Percentiles rank a stretch among this genome's conserved stretches.
These are phyloP conservation scores for Trichoderma sp. DNA, from an alignment of 2,329 filamentous ascomycete species.

Conservation along the genomic window DNA sequence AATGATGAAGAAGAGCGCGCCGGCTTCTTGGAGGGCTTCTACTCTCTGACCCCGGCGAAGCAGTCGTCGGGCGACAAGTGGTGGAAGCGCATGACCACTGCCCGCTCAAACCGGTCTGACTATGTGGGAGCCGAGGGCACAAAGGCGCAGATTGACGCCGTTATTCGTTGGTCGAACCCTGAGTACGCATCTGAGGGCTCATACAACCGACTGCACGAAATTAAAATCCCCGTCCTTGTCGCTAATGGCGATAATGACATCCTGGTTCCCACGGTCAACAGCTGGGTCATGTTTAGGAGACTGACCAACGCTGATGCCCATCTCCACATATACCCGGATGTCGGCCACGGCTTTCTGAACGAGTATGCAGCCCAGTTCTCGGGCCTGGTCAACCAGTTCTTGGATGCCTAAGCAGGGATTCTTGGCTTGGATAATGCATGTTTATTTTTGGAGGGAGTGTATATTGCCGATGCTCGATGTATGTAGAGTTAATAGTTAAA, in stretches of 20 bases:
- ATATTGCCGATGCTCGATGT: neutral
- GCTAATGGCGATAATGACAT: slow-evolving; percentile 11
- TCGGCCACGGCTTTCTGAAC: slow-evolving; percentile 7
- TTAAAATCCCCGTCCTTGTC: slow-evolving; percentile 1
- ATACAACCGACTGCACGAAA: neutral
- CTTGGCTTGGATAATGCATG: neutral
- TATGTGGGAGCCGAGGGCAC: neutral
- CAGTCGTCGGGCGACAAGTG: neutral
- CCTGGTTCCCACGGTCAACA: slow-evolving; percentile 6
- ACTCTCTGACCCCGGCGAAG: neutral
- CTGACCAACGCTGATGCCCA: slow-evolving; percentile 3
- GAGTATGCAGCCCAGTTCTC: slow-evolving; percentile 3
- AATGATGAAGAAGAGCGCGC: neutral
- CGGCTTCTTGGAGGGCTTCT: neutral
- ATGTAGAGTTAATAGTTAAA: neutral
- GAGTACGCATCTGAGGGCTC: neutral
- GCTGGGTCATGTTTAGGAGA: slow-evolving; percentile 11
- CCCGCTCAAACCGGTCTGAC: neutral
- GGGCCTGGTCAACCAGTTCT: neutral
- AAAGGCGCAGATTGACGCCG: neutral
- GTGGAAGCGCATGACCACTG: slow-evolving; percentile 6
- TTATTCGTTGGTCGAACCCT: neutral
- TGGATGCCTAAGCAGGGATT: neutral
- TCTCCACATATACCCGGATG: slow-evolving; percentile 9
- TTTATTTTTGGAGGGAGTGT: neutral